A percentile compares a stretch with the other conserved stretches of the same genome.
Conservation (phyloP, 148 eudicot genomes). For the Heliosperma pusillum region DNA sequence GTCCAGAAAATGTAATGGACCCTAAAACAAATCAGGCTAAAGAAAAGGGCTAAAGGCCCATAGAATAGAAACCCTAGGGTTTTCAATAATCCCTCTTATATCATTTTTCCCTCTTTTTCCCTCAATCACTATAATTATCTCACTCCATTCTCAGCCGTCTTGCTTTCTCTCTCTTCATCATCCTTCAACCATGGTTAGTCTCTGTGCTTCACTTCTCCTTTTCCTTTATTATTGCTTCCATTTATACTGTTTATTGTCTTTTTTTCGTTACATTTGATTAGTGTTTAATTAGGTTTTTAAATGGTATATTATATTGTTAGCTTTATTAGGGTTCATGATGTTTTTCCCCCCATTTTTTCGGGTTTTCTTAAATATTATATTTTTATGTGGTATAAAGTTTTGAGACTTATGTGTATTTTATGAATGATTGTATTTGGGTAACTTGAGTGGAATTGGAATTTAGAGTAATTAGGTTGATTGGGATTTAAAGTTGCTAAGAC, state of each 20-base stretch:
- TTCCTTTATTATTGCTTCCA: not conserved
- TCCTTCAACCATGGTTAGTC: constrained; percentile 25
- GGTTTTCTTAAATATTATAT: not conserved
- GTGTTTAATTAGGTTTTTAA: not conserved
- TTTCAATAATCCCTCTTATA: not conserved
- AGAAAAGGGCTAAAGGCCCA: not conserved
- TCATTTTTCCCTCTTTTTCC: not conserved
- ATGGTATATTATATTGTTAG: not conserved
- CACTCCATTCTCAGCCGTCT: constrained; percentile 6
- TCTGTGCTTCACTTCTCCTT: not conserved
- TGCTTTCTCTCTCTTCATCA: not conserved
- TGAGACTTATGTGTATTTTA: not conserved
- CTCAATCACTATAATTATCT: not conserved
- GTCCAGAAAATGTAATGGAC: not conserved
- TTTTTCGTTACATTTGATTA: not conserved
- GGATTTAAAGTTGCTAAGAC: not conserved
- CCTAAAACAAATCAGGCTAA: not conserved
- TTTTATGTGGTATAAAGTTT: not conserved
- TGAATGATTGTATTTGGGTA: not conserved
- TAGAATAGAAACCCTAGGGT: constrained; percentile 21
- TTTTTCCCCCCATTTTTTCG: not conserved
- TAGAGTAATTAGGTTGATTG: not conserved
- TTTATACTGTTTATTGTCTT: not conserved
- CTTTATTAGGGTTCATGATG: not conserved
- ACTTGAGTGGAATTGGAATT: not conserved